Base-by-base conservation (phyloP, 768 basidiomycete species). In the Suillus tomentosus region DNA sequence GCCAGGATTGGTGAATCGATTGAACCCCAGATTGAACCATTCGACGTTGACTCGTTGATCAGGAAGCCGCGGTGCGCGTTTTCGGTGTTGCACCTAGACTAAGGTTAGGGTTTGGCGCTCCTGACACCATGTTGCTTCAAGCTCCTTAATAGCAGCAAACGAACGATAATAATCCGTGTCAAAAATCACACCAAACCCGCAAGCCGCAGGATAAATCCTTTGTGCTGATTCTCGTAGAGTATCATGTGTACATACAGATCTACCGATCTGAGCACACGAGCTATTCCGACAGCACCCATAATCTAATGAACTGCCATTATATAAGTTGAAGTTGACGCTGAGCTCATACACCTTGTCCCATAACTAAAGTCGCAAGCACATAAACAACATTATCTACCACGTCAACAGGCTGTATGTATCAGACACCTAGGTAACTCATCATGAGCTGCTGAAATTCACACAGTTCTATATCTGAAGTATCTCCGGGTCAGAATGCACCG, bases 351-450 rank as follows among this genome's bases (percentile, higher is more conserved):
- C 5, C 5, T 31, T 31, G 5, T 10, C 84, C 82, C 69, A 82
- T 67, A 4, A 73, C 83, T 48, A 94, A 76, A 45, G 82, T 82
- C 13, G 87, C 81, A 64, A 95, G 80, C 5, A 89, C 92, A 72
- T 95, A 95, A 34, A 37, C 9, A 34, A 37, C 36, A 84, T 96
- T 94, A 27, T 92, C 94, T 10, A 84, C 76, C 11, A 89, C 73
- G 22, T 94, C 79, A 8, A 93, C 67, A 17, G 88, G 68, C 82
- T 88, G 36, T 37, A 37, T 37, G 36, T 37, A 94, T 36, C 15
- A 77, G 15, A 65, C 77, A 82, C 4, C 87, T 89, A 19, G 89
- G 45, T 5, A 65, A 64, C 31, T 31, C 15, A 79, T 86, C 42
- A 81, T 72, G 31, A 87, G 50, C 74, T 91, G 70, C 87, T 89